These are phyloP conservation scores for Calocera cornea DNA, from an alignment of 768 basidiomycete species.

Conservation along the genomic window DNA sequence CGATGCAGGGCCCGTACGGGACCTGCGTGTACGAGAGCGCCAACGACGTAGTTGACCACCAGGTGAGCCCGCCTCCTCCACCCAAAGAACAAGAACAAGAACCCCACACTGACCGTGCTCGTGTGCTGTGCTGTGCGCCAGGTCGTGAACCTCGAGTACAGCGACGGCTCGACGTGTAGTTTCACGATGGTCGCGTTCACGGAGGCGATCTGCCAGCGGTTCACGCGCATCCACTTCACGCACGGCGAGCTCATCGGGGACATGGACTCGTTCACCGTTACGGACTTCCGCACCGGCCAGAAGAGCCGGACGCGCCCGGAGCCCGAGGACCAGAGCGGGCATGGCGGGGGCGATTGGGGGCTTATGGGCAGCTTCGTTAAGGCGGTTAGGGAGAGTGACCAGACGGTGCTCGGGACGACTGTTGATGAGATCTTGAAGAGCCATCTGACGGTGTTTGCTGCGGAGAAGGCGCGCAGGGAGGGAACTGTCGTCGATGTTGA, in stretches of 20 bases:
- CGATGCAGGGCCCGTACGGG: constrained; percentile 64
- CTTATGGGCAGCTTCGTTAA: constrained; percentile 62
- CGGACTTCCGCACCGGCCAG: constrained; percentile 50
- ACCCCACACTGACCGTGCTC: too few relatives aligned
- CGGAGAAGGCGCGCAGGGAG: constrained; percentile 59
- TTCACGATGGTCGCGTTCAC: constrained; percentile 87
- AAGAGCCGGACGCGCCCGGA: constrained; percentile 28
- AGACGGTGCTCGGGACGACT: constrained; percentile 48
- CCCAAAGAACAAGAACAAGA: too few relatives aligned
- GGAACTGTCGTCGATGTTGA: constrained; percentile 56
- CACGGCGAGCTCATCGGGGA: constrained; percentile 83
- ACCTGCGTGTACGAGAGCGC: constrained; percentile 70
- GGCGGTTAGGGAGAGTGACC: constrained; percentile 53
- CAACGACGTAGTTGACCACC: constrained; percentile 84
- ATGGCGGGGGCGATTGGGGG: constrained; percentile 73
- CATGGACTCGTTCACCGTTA: constrained; percentile 60
- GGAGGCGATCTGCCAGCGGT: constrained; percentile 59
- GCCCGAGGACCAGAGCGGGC: constrained; percentile 47
- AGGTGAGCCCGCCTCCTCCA: constrained; percentile 29
- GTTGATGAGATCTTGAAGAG: constrained; percentile 56
- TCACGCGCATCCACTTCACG: constrained; percentile 71
- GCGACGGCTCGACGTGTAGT: constrained; percentile 63
- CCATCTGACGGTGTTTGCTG: constrained; percentile 78
- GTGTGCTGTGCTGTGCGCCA: constrained; percentile 12
- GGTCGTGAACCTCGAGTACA: constrained; percentile 81